A percentile compares a stretch with the other conserved stretches of the same genome.
Evolutionary conservation across 805 yeast genomes (phyloP).

Genomic region (Lachancea cidri): DNA sequence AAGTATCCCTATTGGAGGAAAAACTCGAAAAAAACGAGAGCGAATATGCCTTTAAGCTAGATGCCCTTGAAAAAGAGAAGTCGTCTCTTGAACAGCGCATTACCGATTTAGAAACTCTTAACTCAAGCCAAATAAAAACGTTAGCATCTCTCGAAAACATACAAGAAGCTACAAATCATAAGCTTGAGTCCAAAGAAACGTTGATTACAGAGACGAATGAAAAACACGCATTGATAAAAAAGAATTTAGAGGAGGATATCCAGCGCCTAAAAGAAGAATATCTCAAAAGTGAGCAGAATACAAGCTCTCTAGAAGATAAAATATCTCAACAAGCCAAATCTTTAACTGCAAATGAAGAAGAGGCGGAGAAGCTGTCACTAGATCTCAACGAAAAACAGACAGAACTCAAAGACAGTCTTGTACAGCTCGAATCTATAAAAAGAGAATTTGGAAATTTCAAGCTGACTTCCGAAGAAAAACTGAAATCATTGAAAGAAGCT

Average conservation of each 20-base stretch:
- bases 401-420: too few relatives aligned
- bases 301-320: not conserved
- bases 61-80: conserved; percentile 7
- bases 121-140: not conserved
- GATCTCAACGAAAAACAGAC: too few relatives aligned
- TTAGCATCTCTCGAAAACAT: not conserved
- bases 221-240: not conserved
- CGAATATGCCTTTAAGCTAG: not conserved
- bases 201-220: too few relatives aligned
- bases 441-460: too few relatives aligned
- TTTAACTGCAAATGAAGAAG: not conserved
- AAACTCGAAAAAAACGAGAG: conserved; percentile 3
- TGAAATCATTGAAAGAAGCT: too few relatives aligned
- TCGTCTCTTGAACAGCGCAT: conserved; percentile 1
- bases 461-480: too few relatives aligned
- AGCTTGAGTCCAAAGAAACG: conserved; percentile 2
- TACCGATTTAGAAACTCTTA: conserved; percentile 4
- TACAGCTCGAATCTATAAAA: too few relatives aligned
- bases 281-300: conserved; percentile 3
- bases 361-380: not conserved
- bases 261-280: not conserved
- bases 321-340: conserved; percentile 1
- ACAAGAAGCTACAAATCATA: not conserved
- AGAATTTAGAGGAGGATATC: not conserved
- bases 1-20: conserved; percentile 12